phyloP scores from a whole-genome alignment of 345 rosid genomes.

The Eucalyptus pauciflora region DNA sequence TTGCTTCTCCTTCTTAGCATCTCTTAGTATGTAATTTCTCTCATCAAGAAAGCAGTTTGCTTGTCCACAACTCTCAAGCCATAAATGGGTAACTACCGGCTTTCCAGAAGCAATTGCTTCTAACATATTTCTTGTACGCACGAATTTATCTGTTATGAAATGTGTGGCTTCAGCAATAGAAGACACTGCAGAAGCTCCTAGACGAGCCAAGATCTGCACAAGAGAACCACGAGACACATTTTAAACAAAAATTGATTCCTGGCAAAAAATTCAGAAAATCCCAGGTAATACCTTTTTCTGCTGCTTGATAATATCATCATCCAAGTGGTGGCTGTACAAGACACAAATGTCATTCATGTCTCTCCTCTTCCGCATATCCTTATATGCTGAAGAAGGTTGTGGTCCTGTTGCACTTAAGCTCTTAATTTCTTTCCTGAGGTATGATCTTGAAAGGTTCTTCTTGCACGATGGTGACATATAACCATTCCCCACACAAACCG shows the following conservation, averaged over 20 bases:
- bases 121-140: conserved; percentile 82
- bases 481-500: conserved; percentile 76
- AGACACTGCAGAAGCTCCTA: conserved; percentile 46
- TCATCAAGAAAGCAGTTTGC: conserved; percentile 65
- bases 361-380: conserved; percentile 60
- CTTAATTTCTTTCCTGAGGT: conserved; percentile 33
- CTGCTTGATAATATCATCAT: conserved; percentile 59
- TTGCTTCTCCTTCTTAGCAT: conserved; percentile 63
- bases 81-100: conserved; percentile 68
- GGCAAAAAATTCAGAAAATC: neutral
- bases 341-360: conserved; percentile 56
- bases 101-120: conserved; percentile 85
- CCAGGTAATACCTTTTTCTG: conserved; percentile 62
- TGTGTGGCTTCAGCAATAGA: conserved; percentile 72
- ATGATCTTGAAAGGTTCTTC: conserved; percentile 30
- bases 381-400: conserved; percentile 27
- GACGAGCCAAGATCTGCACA: conserved; percentile 55
- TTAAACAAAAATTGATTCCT: neutral
- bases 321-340: conserved; percentile 84
- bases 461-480: conserved; percentile 49
- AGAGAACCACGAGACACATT: conserved; percentile 1
- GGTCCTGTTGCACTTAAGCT: conserved; percentile 20
- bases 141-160: conserved; percentile 61
- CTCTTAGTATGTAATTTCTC: conserved; percentile 48
- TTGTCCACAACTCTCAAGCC: conserved; percentile 72